phyloP scores from a whole-genome alignment of 164 flowering plant species.

The Aristolochia fimbriata region DNA sequence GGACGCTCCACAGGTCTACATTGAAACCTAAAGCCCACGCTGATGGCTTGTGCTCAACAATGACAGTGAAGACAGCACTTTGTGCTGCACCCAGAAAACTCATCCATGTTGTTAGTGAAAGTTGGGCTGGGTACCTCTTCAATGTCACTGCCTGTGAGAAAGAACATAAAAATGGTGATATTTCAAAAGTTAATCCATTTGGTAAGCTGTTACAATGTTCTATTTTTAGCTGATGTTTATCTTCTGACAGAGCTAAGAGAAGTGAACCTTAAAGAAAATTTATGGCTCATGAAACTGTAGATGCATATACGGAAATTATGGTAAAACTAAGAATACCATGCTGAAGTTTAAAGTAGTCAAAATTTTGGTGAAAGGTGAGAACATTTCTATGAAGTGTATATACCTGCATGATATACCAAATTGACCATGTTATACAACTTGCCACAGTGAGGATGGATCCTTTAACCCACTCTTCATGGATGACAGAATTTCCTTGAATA shows the following conservation, averaged over 20 bases:
- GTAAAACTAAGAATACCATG: no score
- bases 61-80: constrained; percentile 57
- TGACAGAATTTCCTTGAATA: constrained; percentile 22
- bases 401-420: constrained; percentile 86
- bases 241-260: no score
- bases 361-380: no score
- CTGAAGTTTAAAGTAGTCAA: no score
- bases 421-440: constrained; percentile 73
- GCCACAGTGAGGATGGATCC: constrained; percentile 59
- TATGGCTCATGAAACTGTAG: no score
- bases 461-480: constrained; percentile 62
- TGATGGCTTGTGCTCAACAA: constrained; percentile 29
- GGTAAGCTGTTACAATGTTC: no score
- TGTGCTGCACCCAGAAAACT: constrained; percentile 70
- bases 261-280: no score
- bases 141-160: constrained; percentile 49
- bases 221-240: no score
- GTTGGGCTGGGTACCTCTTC: constrained; percentile 70
- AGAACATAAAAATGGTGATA: neutral
- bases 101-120: constrained; percentile 85
- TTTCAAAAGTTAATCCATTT: no score
- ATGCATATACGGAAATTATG: no score
- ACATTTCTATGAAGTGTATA: neutral
- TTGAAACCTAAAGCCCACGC: constrained; percentile 62
- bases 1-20: constrained; percentile 50